Base-by-base conservation (phyloP, 2,329 filamentous ascomycete species). In the Calonectria henricotiae region DNA sequence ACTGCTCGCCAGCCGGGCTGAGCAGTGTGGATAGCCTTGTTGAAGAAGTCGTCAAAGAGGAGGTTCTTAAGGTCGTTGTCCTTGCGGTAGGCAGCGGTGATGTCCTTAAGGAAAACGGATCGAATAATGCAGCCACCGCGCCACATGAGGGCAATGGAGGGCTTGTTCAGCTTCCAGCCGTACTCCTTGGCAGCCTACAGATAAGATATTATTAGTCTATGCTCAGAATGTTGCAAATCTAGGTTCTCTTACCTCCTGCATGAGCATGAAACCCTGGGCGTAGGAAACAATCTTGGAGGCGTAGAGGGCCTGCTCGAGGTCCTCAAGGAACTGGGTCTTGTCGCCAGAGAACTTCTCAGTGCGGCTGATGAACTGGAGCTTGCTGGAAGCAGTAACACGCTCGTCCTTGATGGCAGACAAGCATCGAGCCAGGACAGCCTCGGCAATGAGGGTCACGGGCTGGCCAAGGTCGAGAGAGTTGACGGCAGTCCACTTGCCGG, bases 201-300 rank as follows among this genome's bases (percentile, higher is more conserved):
- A 54, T n/a, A 23, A 4, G 27, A 44, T 20, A 23, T 58, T 20
- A 23, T 58, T 17, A 20, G 62, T 71, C 73, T 20, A 71, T 39
- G 62, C 27, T 11, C 27, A 27, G n/a, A 12, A 27, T 9, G 2
- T 30, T 1, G 5, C 43, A 23, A 1, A 12, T 32, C 3, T 55
- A 23, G 23, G 20, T 23, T 62, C 13, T 84, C 91, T 85, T 86
- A 95, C 94, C 87, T 97, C 93, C 88, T 98, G 96, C 91, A 99
- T 98, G 82, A 99, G 91, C 96, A 98, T 98, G 91, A 99, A 99
- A 83, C 96, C 96, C 88, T 99, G 96, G 76, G 96, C 95, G 84
- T 99, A 99, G 23, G 96, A 99, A 86, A 99, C 98, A 83, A 99
- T 99, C 93, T 99, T 99, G 82, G 96, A 98, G 77, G 96, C 96